Evolutionary conservation across 2,329 filamentous ascomycete species (phyloP).

Genomic region (Neonectria faginata): DNA sequence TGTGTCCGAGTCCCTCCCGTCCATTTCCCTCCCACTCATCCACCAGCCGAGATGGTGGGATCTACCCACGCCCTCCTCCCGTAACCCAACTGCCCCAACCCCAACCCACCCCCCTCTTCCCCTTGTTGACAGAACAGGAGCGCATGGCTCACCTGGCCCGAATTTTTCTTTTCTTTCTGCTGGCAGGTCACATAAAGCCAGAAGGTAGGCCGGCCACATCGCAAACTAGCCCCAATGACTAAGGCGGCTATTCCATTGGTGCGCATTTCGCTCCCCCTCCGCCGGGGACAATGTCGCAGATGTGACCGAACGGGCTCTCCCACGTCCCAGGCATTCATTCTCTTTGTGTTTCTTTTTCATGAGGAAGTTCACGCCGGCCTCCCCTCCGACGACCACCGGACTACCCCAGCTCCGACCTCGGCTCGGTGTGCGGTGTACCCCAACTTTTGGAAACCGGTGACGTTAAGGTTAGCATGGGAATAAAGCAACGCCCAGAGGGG

Average conservation of each 20-base stretch:
- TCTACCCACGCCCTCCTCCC: conserved; percentile 8
- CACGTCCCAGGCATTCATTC: conserved; percentile 10
- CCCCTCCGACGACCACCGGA: conserved; percentile 25
- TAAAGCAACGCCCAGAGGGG: conserved; percentile 10
- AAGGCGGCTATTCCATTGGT: conserved; percentile 43
- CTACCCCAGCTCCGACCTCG: conserved; percentile 43
- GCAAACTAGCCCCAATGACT: conserved; percentile 35
- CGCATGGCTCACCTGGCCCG: conserved; percentile 28
- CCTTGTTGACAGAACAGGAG: conserved; percentile 15
- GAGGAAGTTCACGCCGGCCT: conserved; percentile 31
- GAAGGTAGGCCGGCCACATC: conserved; percentile 26
- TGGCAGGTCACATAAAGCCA: conserved; percentile 20
- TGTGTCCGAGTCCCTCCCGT: conserved; percentile 3
- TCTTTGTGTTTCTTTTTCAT: conserved; percentile 22
- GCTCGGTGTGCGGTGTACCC: conserved; percentile 38
- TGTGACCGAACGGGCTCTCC: conserved; percentile 23
- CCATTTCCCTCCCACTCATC: conserved; percentile 1
- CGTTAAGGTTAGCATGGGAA: conserved; percentile 31
- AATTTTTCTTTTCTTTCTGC: conserved; percentile 29
- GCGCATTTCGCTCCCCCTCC: conserved; percentile 41
- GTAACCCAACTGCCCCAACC: conserved; percentile 12
- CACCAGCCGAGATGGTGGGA: conserved; percentile 8
- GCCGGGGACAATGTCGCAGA: conserved; percentile 31
- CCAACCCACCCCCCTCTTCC: conserved; percentile 24
- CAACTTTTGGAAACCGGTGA: conserved; percentile 26